Evolutionary conservation across 345 rosid species (phyloP), one percentile per base, ranked within the genome.

Genomic region (Citrus cavaleriei): DNA sequence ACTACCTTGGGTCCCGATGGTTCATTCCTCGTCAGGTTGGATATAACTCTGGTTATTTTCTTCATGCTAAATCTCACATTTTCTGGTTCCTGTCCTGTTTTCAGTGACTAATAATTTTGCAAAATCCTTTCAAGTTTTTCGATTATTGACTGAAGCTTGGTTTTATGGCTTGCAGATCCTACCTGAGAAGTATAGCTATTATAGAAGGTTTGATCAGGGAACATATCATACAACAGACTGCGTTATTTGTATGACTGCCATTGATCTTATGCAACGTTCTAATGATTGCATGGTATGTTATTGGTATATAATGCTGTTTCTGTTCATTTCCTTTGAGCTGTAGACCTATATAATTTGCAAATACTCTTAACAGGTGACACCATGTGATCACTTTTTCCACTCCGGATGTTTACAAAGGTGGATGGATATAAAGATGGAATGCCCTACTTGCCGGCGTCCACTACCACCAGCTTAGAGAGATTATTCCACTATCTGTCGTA

Each of bases 381-480:
- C 99, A 6, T 94, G 99, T 51, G 98, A 94, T 77, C 99, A 96
- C 83, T 93, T 90, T 85, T 96, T 96, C 83, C 99, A 96, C 79
- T 85, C 93, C 3, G 98, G 93, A 75, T 96, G 99, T 83, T 87
- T 96, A 81, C 98, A 90, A 86, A 90, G 97, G 84, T 96, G 99
- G 98, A 96, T 96, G 99, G 99, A 96, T 82, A 90, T 96, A 84
- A 96, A 96, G 88, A 96, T 96, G 99, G 99, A 96, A 85, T 96
- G 99, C 77, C 99, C 99, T 70, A 96, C 99, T 72, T 96, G 99
- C 85, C 94, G 99, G 79, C 94, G 99, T 58, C 79, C 92, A 4
- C 84, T 96, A 64, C 99, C 99, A 30, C 93, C 99, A 78, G 97
- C 95, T 70, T 92, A 86, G 89, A 76, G 81, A 59, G 66, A 77